These are phyloP conservation scores for Handroanthus guayacan DNA, from an alignment of 257 asterid genomes.

Conservation along the genomic window DNA sequence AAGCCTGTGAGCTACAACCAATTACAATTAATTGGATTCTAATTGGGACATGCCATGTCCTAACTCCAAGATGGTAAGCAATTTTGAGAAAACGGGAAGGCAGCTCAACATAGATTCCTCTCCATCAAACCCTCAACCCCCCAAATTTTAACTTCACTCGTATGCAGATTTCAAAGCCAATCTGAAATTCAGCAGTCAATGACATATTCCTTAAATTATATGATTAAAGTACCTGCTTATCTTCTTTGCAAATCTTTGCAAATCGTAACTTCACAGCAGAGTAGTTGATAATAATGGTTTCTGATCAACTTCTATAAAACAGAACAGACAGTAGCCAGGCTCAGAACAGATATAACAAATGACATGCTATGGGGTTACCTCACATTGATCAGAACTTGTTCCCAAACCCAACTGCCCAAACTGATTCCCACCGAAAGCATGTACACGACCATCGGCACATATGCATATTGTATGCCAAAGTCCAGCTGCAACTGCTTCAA, in stretches of 20 bases:
- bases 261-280: conserved; percentile 47
- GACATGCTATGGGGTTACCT: conserved; percentile 49
- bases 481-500: conserved; percentile 74
- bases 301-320: conserved; percentile 55
- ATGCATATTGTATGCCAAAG: conserved; percentile 79
- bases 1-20: conserved; percentile 14
- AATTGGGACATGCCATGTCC: neutral
- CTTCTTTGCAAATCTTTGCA: conserved; percentile 47
- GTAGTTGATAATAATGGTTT: conserved; percentile 43
- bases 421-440: conserved; percentile 82
- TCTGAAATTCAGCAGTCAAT: conserved; percentile 28
- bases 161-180: conserved; percentile 24
- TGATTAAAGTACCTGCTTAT: conserved; percentile 46
- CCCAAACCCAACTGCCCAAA: conserved; percentile 84
- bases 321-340: conserved; percentile 48
- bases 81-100: conserved; percentile 27
- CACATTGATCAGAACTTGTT: conserved; percentile 60
- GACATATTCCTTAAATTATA: conserved; percentile 26
- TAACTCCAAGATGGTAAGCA: conserved; percentile 16
- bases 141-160: conserved; percentile 18
- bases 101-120: neutral
- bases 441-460: conserved; percentile 57
- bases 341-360: conserved; percentile 36
- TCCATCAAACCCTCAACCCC: neutral
- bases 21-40: conserved; percentile 18